Conservation (phyloP, 352 stramenopile species). For the Saprolegnia parasitica region DNA sequence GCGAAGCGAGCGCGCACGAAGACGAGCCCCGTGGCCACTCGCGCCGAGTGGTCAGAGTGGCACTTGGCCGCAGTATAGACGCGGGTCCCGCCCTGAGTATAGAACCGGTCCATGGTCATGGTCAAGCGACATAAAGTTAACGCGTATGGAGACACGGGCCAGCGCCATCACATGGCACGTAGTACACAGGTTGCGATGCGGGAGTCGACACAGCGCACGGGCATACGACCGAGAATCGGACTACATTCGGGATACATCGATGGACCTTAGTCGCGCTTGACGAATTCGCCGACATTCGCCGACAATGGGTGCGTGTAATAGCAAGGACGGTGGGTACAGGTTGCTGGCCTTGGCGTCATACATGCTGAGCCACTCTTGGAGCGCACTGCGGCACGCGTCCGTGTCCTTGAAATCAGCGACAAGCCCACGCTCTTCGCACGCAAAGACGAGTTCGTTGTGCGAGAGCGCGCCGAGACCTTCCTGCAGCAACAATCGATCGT, state of each 20-base stretch:
- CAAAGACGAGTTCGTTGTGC: constrained; percentile 79
- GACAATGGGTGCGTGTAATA: constrained; percentile 59
- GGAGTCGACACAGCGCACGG: too few relatives aligned
- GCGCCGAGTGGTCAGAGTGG: too few relatives aligned
- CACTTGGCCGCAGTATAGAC: neutral
- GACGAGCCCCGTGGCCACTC: too few relatives aligned
- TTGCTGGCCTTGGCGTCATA: constrained; percentile 45
- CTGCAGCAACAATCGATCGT: constrained; percentile 65
- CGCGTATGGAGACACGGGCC: too few relatives aligned
- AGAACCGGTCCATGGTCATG: neutral
- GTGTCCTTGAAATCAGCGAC: constrained; percentile 64
- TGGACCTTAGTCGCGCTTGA: neutral
- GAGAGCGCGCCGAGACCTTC: constrained; percentile 60
- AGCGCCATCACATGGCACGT: too few relatives aligned
- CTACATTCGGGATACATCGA: too few relatives aligned
- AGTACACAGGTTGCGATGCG: too few relatives aligned
- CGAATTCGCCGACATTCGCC: constrained; percentile 1
- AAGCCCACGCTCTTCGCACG: constrained; percentile 74
- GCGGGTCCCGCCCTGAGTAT: neutral
- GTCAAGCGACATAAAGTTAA: too few relatives aligned
- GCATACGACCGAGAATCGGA: too few relatives aligned
- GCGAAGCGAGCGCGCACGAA: too few relatives aligned
- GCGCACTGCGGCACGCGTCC: constrained; percentile 40
- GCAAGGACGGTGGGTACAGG: constrained; percentile 46
- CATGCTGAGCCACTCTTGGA: constrained; percentile 73